Conservation (phyloP, 2,329 filamentous ascomycete genomes). For the Ceratocystis eucalypticola region DNA sequence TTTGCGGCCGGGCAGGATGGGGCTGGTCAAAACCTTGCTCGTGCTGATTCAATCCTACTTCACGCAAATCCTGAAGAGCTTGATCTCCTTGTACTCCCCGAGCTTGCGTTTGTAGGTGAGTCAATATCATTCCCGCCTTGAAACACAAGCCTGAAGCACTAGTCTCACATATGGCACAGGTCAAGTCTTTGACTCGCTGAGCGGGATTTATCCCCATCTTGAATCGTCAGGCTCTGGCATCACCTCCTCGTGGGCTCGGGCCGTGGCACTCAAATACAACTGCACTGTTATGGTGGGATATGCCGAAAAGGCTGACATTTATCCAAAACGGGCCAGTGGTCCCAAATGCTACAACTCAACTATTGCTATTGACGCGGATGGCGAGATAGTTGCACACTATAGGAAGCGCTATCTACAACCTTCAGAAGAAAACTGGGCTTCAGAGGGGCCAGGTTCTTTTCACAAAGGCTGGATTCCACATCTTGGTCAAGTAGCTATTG, state of each 20-base stretch:
- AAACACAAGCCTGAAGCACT: constrained; percentile 43
- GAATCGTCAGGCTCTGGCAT: constrained; percentile 49
- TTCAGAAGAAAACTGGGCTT: constrained; percentile 49
- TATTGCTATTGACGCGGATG: constrained; percentile 37
- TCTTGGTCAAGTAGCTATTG: constrained; percentile 37
- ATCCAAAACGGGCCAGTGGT: not conserved
- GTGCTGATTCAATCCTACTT: constrained; percentile 48
- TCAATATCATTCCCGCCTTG: constrained; percentile 23
- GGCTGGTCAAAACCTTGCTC: constrained; percentile 54
- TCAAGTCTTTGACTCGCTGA: constrained; percentile 53
- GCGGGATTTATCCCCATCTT: constrained; percentile 48
- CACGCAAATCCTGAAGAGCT: constrained; percentile 33
- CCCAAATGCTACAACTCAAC: constrained; percentile 33
- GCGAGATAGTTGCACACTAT: constrained; percentile 39
- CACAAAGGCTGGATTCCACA: constrained; percentile 30
- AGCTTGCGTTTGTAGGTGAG: constrained; percentile 43
- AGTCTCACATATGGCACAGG: constrained; percentile 29
- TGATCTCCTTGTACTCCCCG: constrained; percentile 54
- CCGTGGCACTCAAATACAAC: constrained; percentile 43
- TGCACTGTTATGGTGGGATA: constrained; percentile 55
- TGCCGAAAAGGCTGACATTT: constrained; percentile 39
- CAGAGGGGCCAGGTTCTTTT: constrained; percentile 39
- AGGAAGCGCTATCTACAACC: constrained; percentile 43
- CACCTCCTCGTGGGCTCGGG: constrained; percentile 51
- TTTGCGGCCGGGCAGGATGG: constrained; percentile 59